Base-by-base conservation (phyloP, 139 green algal species). In the Mychonastes homosphaera region DNA sequence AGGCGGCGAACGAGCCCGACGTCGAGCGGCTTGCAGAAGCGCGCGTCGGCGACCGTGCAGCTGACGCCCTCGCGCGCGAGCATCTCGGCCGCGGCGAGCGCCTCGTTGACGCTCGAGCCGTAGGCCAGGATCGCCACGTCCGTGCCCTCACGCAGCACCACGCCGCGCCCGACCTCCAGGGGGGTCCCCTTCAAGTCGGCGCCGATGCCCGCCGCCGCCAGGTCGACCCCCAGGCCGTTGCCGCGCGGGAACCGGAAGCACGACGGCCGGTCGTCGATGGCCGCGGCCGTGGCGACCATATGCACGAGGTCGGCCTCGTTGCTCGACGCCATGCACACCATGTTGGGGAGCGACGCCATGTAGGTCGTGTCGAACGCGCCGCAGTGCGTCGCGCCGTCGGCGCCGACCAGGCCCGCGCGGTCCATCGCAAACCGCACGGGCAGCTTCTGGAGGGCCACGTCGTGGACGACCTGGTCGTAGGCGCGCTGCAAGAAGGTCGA, bases 21-120 rank as follows among this genome's bases (percentile, higher is more conserved):
- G 76, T 99, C 92, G 34, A 99, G 81, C 7, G 93, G 93, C 78
- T 99, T 99, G 87, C 91, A 98, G 76, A 97, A 99, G 34, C 92
- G 79, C 18, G 89, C 89, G 70, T 98, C 91, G 34, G 89, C 77
- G 0, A 98, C 88, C 0, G 91, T 97, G 24, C 81, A 76, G 21
- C 56, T 82, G 19, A 99, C 76, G 35, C 87, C 88, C 15, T 73
- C 63, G 44, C 85, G 71, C 53, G 76, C 74, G 52, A 98, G 79
- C 64, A 94, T 73, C 30, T 94, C 80, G 0, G 87, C 85, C 2
- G 92, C 92, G 4, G 76, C 77, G 28, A 98, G 46, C 30, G 83
- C 89, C 52, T 90, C 80, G 43, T 95, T 87, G 12, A 85, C 73
- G n/a, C 70, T 79, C 34, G 76, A 82, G 60, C 92, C 92, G 56